Conservation (phyloP, 108 stramenopile species). For the Fragilaria crotonensis region DNA sequence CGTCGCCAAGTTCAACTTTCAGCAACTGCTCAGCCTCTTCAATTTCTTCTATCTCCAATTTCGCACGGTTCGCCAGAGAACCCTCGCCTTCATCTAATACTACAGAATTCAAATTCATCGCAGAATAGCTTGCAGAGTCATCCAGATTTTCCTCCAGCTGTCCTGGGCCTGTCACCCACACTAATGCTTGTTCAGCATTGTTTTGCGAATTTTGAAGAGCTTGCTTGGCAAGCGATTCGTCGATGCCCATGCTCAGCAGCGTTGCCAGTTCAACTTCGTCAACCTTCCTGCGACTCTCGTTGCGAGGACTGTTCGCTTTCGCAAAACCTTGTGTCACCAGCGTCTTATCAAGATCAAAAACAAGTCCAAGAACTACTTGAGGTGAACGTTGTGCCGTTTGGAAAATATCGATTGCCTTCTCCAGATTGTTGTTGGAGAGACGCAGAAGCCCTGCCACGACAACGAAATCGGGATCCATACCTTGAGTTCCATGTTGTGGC, state of each 20-base stretch:
- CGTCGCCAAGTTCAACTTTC: conserved; percentile 12
- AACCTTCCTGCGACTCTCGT: too few relatives aligned
- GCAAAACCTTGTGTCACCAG: background rate
- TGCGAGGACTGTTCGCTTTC: too few relatives aligned
- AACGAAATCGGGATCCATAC: background rate
- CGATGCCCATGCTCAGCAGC: conserved; percentile 16
- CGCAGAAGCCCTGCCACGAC: conserved; percentile 11
- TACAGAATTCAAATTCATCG: background rate
- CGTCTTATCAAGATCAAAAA: conserved; percentile 5
- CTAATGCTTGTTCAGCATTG: conserved; percentile 10
- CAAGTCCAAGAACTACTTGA: conserved; percentile 7
- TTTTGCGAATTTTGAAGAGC: background rate
- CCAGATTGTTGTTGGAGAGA: conserved; percentile 15
- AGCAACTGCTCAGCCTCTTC: conserved; percentile 12
- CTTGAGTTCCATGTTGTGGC: background rate
- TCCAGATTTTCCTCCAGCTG: background rate
- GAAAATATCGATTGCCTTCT: conserved; percentile 14
- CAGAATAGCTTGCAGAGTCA: background rate
- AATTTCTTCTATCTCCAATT: too few relatives aligned
- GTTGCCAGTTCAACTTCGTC: conserved; percentile 14
- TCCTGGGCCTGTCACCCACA: conserved; percentile 9
- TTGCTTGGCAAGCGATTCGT: background rate
- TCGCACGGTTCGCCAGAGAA: too few relatives aligned
- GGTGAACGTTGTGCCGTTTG: conserved; percentile 5
- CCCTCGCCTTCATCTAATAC: background rate